Base-by-base conservation (phyloP, 2,329 filamentous ascomycete genomes). In the Ophiostoma sp. region DNA sequence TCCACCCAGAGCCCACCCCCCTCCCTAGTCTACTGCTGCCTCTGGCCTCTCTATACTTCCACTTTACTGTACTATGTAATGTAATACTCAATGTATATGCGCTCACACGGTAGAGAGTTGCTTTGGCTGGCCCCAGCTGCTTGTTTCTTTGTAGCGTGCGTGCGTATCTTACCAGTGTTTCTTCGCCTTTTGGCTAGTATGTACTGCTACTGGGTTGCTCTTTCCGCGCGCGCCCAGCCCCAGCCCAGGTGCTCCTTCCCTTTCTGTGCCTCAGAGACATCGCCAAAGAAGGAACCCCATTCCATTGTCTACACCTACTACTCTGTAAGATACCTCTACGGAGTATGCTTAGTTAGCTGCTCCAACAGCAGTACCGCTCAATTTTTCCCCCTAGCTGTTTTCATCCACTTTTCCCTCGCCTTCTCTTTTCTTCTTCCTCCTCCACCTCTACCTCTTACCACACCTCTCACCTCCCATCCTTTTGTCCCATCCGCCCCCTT, bases 261-360 rank as follows among this genome's bases (percentile, higher is more conserved):
- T 54, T 39, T 67, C 65, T 69, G 52, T 36, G 17, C 23, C 36
- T 67, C 36, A 71, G 54, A 67, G 67, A 67, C 70, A 72, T 72
- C 71, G 68, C 71, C 71, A 72, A 70, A 67, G n/a, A 67, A 27
- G 27, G n/a, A 67, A 67, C 65, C 65, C 65, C 65, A 67, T 67
- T 48, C 36, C 23, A 17, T 31, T 65, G 23, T 65, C 36, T 44
- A 67, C 65, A 41, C n/a, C 65, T 65, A n/a, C 15, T n/a, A 62
- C 57, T 10, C 10, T 13, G 27, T 31, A 31, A 31, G 27, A 31
- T 39, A 48, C 44, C 44, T 48, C 44, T 20, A 39, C 36, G 8
- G 8, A 39, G 36, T 39, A 20, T 17, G 15, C 41, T 48, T 20
- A 48, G 27, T 31, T 17, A 48, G 44, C 44, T 7, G 44, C 6